phyloP scores from a whole-genome alignment of 805 yeast genomes.

The Yarrowia sp. region DNA sequence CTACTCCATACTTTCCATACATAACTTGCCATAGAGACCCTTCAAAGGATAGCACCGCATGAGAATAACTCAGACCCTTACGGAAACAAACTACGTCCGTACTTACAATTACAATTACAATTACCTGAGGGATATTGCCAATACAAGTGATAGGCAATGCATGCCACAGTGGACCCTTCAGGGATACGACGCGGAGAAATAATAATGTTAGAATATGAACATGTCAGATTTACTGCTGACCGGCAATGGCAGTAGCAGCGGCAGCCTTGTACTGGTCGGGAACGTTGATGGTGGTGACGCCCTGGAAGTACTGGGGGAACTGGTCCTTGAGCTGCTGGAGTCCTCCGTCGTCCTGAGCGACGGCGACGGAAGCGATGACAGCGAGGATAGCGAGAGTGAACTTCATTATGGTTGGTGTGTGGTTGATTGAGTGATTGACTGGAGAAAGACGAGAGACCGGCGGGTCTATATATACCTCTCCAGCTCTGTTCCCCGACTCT shows the following conservation, averaged over 20 bases:
- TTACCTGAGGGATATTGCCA: too few relatives aligned
- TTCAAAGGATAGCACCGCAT: too few relatives aligned
- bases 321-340: constrained; percentile 10
- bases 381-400: constrained; percentile 20
- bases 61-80: too few relatives aligned
- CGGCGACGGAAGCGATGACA: not conserved
- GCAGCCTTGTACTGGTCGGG: constrained; percentile 8
- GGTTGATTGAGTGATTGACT: not conserved
- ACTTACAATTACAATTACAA: too few relatives aligned
- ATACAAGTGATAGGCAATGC: too few relatives aligned
- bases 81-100: too few relatives aligned
- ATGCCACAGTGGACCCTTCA: not conserved
- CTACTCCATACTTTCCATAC: too few relatives aligned
- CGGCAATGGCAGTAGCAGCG: too few relatives aligned
- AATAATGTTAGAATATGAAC: too few relatives aligned
- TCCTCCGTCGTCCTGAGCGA: constrained; percentile 7
- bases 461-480: not conserved
- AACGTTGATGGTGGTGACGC: not conserved
- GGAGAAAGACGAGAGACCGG: not conserved
- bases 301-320: constrained; percentile 16
- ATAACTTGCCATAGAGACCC: too few relatives aligned
- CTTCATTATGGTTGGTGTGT: not conserved
- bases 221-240: not conserved
- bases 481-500: not conserved
- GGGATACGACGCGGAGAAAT: not conserved